These are phyloP conservation scores for Lipomyces lipofer DNA, from an alignment of 805 yeast species.

Conservation along the genomic window DNA sequence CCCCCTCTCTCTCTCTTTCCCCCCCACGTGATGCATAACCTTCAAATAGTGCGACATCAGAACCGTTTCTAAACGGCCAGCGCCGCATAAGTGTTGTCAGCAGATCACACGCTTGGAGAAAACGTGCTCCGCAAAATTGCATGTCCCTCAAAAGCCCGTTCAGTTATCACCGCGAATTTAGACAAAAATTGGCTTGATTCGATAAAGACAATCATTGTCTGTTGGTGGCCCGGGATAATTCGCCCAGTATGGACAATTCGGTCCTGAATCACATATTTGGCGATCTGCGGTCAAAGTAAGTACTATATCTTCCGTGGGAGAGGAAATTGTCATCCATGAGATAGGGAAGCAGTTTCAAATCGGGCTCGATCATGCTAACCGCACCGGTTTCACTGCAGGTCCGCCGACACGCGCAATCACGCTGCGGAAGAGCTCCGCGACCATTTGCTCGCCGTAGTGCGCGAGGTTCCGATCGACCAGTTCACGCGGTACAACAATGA, in stretches of 20 bases:
- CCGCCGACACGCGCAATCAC: conserved; percentile 33
- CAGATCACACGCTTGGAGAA: too few relatives aligned
- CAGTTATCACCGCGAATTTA: neutral
- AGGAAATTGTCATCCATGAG: conserved; percentile 38
- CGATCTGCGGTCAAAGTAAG: conserved; percentile 46
- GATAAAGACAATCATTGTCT: too few relatives aligned
- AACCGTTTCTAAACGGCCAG: too few relatives aligned
- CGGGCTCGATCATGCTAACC: neutral
- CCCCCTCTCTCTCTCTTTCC: too few relatives aligned
- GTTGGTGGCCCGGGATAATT: too few relatives aligned
- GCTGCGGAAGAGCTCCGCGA: conserved; percentile 73
- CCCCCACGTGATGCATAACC: too few relatives aligned
- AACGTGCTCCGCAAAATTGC: neutral
- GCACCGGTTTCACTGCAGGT: conserved; percentile 1
- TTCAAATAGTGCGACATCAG: too few relatives aligned
- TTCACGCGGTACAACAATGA: conserved; percentile 78
- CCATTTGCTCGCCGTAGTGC: conserved; percentile 68
- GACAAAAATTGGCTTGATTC: neutral
- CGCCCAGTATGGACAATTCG: conserved; percentile 49
- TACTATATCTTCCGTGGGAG: neutral
- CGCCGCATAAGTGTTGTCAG: too few relatives aligned
- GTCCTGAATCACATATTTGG: conserved; percentile 55
- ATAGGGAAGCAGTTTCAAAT: neutral
- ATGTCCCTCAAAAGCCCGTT: neutral
- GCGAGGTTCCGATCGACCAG: conserved; percentile 81